These are phyloP conservation scores for Cyberlindnera suaveolens DNA, from an alignment of 805 yeast genomes.

Conservation along the genomic window DNA sequence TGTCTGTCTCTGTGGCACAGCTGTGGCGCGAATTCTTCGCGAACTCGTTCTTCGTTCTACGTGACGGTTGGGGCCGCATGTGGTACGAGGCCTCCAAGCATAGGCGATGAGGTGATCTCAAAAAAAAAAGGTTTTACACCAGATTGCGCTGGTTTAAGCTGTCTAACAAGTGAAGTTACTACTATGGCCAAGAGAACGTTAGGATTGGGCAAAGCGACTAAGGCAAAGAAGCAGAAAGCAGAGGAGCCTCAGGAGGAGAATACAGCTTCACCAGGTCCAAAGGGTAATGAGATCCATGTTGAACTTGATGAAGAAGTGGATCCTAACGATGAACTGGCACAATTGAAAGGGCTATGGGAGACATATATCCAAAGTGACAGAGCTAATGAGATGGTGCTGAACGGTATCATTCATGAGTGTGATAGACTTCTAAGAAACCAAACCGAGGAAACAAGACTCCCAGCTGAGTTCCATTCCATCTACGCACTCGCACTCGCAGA, in stretches of 20 bases:
- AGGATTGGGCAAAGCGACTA: slow-evolving; percentile 57
- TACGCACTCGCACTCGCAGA: slow-evolving; percentile 71
- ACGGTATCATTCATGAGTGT: slow-evolving; percentile 90
- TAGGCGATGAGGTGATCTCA: no score
- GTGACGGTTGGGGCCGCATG: no score
- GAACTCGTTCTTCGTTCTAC: no score
- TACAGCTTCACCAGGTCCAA: slow-evolving; percentile 22
- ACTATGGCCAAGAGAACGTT: slow-evolving; percentile 58
- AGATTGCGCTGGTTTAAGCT: no score
- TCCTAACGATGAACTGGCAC: slow-evolving; percentile 74
- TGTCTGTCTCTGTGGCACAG: no score
- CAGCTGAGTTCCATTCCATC: slow-evolving; percentile 58
- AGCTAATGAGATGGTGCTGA: slow-evolving; percentile 58
- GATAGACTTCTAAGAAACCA: slow-evolving; percentile 60
- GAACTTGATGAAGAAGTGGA: slow-evolving; percentile 67
- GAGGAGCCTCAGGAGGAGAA: slow-evolving; percentile 9
- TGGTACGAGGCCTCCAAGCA: no score
- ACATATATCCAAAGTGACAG: slow-evolving; percentile 51
- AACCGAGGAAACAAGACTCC: slow-evolving; percentile 25
- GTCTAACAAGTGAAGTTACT: background rate
- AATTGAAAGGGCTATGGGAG: slow-evolving; percentile 65
- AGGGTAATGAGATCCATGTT: slow-evolving; percentile 45
- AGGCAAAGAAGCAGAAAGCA: slow-evolving; percentile 36
- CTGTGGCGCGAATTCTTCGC: no score
- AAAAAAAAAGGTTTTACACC: no score